Evolutionary conservation across 306 rosid genomes (phyloP).

Genomic region (Cicer judaicum): DNA sequence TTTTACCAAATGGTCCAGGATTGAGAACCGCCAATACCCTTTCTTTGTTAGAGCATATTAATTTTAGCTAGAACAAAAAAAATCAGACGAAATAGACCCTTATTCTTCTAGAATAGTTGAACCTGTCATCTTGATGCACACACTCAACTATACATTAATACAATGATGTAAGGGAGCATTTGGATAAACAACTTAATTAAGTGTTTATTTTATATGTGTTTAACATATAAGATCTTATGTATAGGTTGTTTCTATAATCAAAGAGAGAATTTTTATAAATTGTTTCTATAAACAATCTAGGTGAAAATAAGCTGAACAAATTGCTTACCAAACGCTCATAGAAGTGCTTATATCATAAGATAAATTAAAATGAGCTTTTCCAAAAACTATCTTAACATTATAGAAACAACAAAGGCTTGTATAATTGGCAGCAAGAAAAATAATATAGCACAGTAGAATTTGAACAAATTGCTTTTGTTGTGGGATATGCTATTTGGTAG

Average conservation of each 20-base stretch:
- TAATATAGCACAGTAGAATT: not conserved
- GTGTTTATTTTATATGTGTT: not conserved
- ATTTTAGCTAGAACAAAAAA: not conserved
- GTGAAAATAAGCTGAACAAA: not conserved
- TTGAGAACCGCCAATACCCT: constrained; percentile 14
- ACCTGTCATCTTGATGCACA: not conserved
- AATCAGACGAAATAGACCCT: not conserved
- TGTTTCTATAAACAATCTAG: not conserved
- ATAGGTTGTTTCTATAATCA: not conserved
- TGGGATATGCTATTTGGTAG: not conserved
- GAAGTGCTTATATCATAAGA: not conserved
- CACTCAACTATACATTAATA: not conserved
- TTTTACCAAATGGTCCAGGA: constrained; percentile 12
- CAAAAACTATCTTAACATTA: not conserved
- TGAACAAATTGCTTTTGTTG: not conserved
- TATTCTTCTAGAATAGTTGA: not conserved
- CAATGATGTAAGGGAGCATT: not conserved
- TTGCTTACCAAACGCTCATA: not conserved
- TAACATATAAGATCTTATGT: not conserved
- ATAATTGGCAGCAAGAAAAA: not conserved
- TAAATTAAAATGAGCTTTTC: not conserved
- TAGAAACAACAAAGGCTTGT: not conserved
- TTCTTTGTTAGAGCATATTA: not conserved
- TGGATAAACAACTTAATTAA: not conserved
- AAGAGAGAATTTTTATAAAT: not conserved